A percentile compares a stretch with the other conserved stretches of the same genome.
phyloP scores from a whole-genome alignment of 768 basidiomycete genomes.

The Amanita rubescens region DNA sequence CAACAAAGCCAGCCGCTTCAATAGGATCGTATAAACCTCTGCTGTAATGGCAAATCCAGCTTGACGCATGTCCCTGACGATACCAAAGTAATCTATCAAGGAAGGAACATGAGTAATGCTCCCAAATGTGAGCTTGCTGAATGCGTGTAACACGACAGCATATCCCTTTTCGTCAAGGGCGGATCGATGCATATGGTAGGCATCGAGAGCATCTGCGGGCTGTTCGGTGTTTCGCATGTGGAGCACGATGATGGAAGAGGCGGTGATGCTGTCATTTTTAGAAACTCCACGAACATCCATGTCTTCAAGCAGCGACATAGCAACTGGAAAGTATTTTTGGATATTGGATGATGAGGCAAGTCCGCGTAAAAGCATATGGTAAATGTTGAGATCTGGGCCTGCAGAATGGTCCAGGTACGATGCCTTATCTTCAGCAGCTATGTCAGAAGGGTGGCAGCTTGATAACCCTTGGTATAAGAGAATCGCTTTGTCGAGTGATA shows the following conservation, averaged over 20 bases:
- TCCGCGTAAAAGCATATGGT: conserved; percentile 44
- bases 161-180: conserved; percentile 54
- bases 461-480: conserved; percentile 43
- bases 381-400: conserved; percentile 48
- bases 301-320: conserved; percentile 51
- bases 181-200: conserved; percentile 42
- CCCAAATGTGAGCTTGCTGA: conserved; percentile 50
- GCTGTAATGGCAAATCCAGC: conserved; percentile 50
- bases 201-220: conserved; percentile 52
- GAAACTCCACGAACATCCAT: conserved; percentile 50
- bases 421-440: conserved; percentile 14
- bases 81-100: conserved; percentile 58
- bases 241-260: conserved; percentile 50
- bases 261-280: conserved; percentile 33
- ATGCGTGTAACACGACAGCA: conserved; percentile 53
- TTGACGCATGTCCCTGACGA: conserved; percentile 73
- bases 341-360: conserved; percentile 36
- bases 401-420: conserved; percentile 24
- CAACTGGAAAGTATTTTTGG: conserved; percentile 40
- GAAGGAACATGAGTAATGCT: conserved; percentile 33
- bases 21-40: conserved; percentile 60
- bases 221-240: conserved; percentile 56
- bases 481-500: conserved; percentile 46
- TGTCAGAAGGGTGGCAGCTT: conserved; percentile 20
- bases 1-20: conserved; percentile 45